Base-by-base conservation (phyloP, 2,329 filamentous ascomycete species). In the Botrytis deweyae region DNA sequence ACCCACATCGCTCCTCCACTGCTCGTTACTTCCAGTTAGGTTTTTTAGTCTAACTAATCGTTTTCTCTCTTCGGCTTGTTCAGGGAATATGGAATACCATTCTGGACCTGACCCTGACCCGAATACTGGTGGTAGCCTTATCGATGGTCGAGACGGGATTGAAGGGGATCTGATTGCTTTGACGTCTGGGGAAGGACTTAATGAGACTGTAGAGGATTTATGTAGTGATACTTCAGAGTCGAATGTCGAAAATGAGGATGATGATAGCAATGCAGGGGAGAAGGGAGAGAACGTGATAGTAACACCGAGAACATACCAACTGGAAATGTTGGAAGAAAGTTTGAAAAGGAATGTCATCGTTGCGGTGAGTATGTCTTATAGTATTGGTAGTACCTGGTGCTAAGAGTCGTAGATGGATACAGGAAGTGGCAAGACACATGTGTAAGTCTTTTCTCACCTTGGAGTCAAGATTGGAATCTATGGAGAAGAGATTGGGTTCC, bases 281-380 rank as follows among this genome's bases (percentile, higher is more conserved):
- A 42, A 42, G 6, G n/a, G 25, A 22, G 22, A 29, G 33, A 62
- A 59, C 10, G 69, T 80, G 59, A 80, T 76, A 38, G 70, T 80
- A 49, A 80, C 76, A 46, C 76, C 80, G 1, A 78, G 76, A 61
- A 75, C 78, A 18, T 95, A 95, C 78, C 92, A 95, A 81, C 80
- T 88, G 33, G 93, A 95, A 82, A 94, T 95, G 92, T 85, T 93
- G 71, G 86, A 91, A 74, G 87, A 88, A 78, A 93, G 91, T 78
- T 84, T 93, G 78, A 86, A 87, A 75, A 84, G 86, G 65, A 95
- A 94, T 80, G 88, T 91, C 46, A 93, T 95, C 77, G 89, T 94
- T 71, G 89, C 89, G 40, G 91, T 93, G 83, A 63, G 78, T 78
- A 33, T 42, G 33, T 55, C 3, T 42, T 12, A 18, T n/a, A 36